Conservation (phyloP, 352 stramenopile genomes). For the Phytophthora ramorum region DNA sequence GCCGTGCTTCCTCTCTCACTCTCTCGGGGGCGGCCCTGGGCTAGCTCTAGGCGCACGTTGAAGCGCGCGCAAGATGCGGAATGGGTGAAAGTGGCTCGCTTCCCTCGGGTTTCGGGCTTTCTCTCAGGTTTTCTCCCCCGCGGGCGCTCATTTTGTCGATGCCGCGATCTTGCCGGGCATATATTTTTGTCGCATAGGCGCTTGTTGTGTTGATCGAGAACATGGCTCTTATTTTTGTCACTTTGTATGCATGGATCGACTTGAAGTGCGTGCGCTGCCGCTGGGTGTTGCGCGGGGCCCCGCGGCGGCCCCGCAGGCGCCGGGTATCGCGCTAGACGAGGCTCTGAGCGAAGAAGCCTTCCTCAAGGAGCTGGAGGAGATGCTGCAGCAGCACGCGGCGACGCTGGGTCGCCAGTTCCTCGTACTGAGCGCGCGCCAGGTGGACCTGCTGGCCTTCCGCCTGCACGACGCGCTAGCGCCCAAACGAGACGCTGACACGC, state of each 20-base stretch:
- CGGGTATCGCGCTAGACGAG: conserved; percentile 59
- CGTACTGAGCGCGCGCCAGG: conserved; percentile 69
- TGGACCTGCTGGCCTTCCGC: conserved; percentile 71
- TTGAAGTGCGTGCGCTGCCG: conserved; percentile 69
- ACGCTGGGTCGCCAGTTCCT: conserved; percentile 63
- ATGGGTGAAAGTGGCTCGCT: neutral
- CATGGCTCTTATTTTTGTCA: too few relatives aligned
- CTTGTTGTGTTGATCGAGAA: too few relatives aligned
- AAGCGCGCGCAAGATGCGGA: conserved; percentile 4
- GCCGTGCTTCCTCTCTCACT: conserved; percentile 28
- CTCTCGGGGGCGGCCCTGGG: neutral
- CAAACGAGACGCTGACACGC: conserved; percentile 69
- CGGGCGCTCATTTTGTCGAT: too few relatives aligned
- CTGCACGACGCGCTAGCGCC: conserved; percentile 80
- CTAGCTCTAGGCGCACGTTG: neutral
- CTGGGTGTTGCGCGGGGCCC: conserved; percentile 14
- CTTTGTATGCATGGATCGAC: conserved; percentile 36
- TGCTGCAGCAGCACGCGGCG: conserved; percentile 64
- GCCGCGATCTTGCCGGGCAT: too few relatives aligned
- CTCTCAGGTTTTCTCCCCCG: neutral
- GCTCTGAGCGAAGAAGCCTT: conserved; percentile 64
- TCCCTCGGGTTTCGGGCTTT: neutral
- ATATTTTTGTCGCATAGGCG: too few relatives aligned
- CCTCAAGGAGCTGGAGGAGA: conserved; percentile 70
- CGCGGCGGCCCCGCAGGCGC: neutral